These are phyloP conservation scores for Linnemannia hyalina DNA, from an alignment of 192 early-diverging fungal species.

Conservation along the genomic window DNA sequence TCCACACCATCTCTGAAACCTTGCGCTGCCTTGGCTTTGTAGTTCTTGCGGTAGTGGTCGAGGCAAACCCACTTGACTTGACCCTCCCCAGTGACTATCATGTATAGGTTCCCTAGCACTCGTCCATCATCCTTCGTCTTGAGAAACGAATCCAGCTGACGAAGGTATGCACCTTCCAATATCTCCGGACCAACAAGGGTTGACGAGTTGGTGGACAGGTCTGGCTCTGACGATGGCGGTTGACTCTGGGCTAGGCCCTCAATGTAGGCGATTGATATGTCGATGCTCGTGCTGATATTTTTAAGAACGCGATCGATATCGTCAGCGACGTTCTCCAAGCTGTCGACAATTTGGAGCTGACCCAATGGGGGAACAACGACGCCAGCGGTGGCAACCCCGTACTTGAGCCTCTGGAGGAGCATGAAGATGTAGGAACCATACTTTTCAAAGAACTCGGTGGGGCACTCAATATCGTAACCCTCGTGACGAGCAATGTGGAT, in stretches of 20 bases:
- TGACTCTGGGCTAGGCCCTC: background rate
- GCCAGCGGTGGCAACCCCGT: background rate
- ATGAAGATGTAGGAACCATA: constrained; percentile 14
- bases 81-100: background rate
- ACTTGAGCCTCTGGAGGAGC: constrained; percentile 4
- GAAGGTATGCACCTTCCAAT: background rate
- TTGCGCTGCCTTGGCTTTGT: background rate
- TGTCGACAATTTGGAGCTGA: background rate
- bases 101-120: background rate
- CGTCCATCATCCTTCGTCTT: background rate
- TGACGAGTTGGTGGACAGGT: background rate
- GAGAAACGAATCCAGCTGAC: background rate
- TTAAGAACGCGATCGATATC: background rate
- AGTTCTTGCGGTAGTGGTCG: constrained; percentile 25
- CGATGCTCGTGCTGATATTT: background rate
- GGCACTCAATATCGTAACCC: constrained; percentile 21
- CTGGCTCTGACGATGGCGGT: background rate
- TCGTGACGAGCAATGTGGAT: constrained; percentile 19
- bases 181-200: background rate
- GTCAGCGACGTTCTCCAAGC: background rate
- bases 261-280: background rate
- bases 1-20: background rate
- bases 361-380: background rate
- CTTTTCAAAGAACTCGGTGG: constrained; percentile 37
- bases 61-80: constrained; percentile 37